These are phyloP conservation scores for Vicia faba DNA, from an alignment of 306 rosid species.

Conservation along the genomic window DNA sequence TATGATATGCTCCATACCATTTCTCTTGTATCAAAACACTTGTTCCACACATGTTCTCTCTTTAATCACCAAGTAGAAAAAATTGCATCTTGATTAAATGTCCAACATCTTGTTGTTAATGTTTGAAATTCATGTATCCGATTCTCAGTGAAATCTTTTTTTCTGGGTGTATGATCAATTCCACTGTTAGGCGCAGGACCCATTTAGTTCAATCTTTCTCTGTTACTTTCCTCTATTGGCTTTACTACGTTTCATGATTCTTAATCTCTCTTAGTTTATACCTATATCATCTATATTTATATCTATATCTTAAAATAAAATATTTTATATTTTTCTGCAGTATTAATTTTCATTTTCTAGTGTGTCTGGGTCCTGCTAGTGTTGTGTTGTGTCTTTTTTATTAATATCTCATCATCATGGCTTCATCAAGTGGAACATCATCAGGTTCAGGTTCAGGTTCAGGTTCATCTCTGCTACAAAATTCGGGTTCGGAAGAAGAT, in stretches of 20 bases:
- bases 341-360: conserved; percentile 14
- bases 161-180: conserved; percentile 89
- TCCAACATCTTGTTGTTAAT: conserved; percentile 61
- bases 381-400: background rate
- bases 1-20: conserved; percentile 30
- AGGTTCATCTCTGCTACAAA: conserved; percentile 57
- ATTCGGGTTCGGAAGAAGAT: conserved; percentile 76
- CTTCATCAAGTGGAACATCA: conserved; percentile 80
- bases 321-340: conserved; percentile 22
- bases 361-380: conserved; percentile 56
- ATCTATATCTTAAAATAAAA: background rate
- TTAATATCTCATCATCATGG: conserved; percentile 48
- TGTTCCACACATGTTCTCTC: background rate
- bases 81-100: conserved; percentile 47
- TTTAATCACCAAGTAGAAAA: background rate
- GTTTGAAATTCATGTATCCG: conserved; percentile 93
- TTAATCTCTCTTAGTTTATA: background rate
- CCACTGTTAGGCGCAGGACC: conserved; percentile 85
- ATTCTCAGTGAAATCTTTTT: conserved; percentile 79
- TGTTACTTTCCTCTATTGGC: conserved; percentile 89
- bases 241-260: conserved; percentile 92
- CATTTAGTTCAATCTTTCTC: conserved; percentile 99
- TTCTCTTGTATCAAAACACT: conserved; percentile 12
- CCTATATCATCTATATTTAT: background rate
- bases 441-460: conserved; percentile 58